phyloP scores from a whole-genome alignment of 176 grass and related monocot genomes.

The Musa acuminata region DNA sequence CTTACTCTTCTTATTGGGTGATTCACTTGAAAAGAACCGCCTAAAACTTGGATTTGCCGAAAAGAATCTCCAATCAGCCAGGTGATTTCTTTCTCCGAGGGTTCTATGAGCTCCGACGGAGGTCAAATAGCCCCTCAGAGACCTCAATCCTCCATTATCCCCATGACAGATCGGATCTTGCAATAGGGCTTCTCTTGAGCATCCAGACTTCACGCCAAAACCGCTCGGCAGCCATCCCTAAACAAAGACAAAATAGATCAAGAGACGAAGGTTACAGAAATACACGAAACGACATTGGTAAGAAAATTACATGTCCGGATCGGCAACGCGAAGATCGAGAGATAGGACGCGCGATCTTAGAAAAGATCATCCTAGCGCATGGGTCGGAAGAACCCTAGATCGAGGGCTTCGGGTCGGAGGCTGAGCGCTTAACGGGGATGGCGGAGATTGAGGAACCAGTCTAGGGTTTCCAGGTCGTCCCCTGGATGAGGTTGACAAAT shows the following conservation, averaged over 20 bases:
- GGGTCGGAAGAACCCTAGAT: neutral
- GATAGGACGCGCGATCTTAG: constrained; percentile 49
- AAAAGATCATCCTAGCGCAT: constrained; percentile 42
- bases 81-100: constrained; percentile 17
- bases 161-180: constrained; percentile 23
- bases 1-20: constrained; percentile 57
- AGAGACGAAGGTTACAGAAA: neutral
- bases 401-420: too few species aligned
- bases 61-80: constrained; percentile 46
- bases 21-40: constrained; percentile 43
- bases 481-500: too few species aligned
- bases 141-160: constrained; percentile 29
- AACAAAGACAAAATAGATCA: neutral
- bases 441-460: too few species aligned
- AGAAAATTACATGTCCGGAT: constrained; percentile 35
- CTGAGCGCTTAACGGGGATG: too few species aligned
- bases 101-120: constrained; percentile 24
- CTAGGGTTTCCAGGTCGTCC: too few species aligned
- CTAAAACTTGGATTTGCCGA: constrained; percentile 42
- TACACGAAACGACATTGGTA: neutral
- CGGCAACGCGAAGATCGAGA: constrained; percentile 50
- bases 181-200: constrained; percentile 20
- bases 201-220: constrained; percentile 21
- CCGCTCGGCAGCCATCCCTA: constrained; percentile 44
- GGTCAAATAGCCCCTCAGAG: constrained; percentile 45